phyloP scores from a whole-genome alignment of 2,329 filamentous ascomycete genomes.

The Ceratocystis diversiconidia region DNA sequence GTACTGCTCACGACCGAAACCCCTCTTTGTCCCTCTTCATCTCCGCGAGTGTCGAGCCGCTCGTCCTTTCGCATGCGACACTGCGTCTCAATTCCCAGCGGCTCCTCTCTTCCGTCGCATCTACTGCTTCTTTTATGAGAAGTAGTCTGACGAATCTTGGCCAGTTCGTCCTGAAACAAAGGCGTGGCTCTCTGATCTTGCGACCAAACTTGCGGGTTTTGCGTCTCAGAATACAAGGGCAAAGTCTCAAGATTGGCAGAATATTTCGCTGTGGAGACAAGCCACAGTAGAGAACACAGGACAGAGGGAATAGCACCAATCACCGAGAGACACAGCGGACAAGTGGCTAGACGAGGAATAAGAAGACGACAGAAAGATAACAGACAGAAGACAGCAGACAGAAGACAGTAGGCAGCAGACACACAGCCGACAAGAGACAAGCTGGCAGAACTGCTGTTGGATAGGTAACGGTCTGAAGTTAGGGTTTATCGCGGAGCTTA shows the following conservation, averaged over 20 bases:
- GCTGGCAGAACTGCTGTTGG: background rate
- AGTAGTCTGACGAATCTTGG: background rate
- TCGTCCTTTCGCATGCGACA: background rate
- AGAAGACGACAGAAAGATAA: no score
- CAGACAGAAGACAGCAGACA: background rate
- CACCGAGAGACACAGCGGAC: no score
- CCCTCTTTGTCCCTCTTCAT: background rate
- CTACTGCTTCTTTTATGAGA: background rate
- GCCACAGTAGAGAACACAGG: background rate
- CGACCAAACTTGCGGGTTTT: background rate
- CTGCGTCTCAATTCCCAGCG: background rate
- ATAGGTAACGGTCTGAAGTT: background rate
- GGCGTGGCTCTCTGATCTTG: background rate
- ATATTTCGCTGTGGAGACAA: background rate
- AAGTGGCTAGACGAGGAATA: no score
- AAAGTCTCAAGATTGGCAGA: background rate
- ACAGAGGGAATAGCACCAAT: background rate
- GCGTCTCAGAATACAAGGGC: background rate
- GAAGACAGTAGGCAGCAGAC: background rate
- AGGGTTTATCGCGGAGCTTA: background rate
- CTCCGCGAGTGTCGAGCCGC: background rate
- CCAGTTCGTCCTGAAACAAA: slow-evolving; percentile 3
- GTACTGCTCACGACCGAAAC: background rate
- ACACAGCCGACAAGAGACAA: background rate
- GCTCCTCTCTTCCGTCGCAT: background rate